Evolutionary conservation across 495 filamentous ascomycete species (phyloP).

Genomic region (Parachaetomium inaequale): DNA sequence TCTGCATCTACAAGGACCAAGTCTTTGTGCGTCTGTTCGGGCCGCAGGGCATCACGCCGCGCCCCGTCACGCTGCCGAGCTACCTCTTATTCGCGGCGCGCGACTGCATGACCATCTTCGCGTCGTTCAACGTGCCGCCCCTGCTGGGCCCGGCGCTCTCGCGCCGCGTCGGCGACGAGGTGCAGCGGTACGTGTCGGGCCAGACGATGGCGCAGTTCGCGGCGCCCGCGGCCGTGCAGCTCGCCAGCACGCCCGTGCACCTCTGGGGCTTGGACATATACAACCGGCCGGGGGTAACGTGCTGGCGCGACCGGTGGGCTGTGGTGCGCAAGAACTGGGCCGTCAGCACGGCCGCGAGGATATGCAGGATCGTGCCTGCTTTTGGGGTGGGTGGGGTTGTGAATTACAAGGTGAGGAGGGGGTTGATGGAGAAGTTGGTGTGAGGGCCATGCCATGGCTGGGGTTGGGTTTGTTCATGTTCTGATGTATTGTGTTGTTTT

Average conservation of each 20-base stretch:
- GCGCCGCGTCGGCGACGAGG: slow-evolving; percentile 49
- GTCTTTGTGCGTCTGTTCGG: slow-evolving; percentile 83
- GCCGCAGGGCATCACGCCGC: slow-evolving; percentile 42
- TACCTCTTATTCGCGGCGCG: slow-evolving; percentile 78
- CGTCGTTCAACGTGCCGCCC: slow-evolving; percentile 85
- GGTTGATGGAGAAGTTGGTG: slow-evolving; percentile 42
- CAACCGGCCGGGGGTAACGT: slow-evolving; percentile 55
- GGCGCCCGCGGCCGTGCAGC: slow-evolving; percentile 76
- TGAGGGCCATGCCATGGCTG: slow-evolving; percentile 12
- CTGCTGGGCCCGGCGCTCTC: slow-evolving; percentile 65
- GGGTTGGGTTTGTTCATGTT: not conserved
- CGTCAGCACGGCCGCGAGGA: slow-evolving; percentile 71
- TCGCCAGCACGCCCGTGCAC: slow-evolving; percentile 82
- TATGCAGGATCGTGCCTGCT: slow-evolving; percentile 88
- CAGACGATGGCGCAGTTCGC: slow-evolving; percentile 71
- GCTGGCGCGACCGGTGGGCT: slow-evolving; percentile 56
- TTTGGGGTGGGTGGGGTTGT: slow-evolving; percentile 92
- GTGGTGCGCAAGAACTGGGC: slow-evolving; percentile 73
- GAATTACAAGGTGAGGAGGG: slow-evolving; percentile 67
- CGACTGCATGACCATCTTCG: slow-evolving; percentile 90
- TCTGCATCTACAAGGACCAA: slow-evolving; percentile 92
- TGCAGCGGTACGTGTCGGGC: slow-evolving; percentile 38
- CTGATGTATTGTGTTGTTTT: not conserved
- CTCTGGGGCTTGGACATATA: slow-evolving; percentile 85
- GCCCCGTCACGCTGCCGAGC: slow-evolving; percentile 57